A percentile compares a stretch with the other conserved stretches of the same genome.
These are phyloP conservation scores for Tribonema minus DNA, from an alignment of 108 stramenopile genomes.

Conservation along the genomic window DNA sequence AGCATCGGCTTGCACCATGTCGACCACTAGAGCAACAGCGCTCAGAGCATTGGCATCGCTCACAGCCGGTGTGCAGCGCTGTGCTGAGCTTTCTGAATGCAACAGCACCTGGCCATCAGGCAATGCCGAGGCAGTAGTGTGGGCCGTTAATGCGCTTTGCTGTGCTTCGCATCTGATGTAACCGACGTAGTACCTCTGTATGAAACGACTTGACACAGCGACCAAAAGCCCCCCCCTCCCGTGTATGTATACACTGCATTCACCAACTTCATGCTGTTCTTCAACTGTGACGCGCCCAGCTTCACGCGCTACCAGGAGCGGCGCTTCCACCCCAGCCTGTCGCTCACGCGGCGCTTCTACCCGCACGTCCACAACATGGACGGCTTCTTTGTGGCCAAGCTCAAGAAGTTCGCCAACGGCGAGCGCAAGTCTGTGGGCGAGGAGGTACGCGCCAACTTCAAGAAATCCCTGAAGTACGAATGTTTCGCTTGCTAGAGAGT, in stretches of 20 bases:
- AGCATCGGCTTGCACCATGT: too few species aligned
- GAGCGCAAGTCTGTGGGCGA: background rate
- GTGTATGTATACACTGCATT: background rate
- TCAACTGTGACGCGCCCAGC: constrained; percentile 69
- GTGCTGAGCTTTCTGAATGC: too few species aligned
- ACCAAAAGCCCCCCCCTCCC: background rate
- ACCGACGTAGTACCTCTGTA: background rate
- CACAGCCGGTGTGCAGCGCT: too few species aligned
- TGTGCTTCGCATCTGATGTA: background rate
- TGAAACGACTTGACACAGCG: background rate
- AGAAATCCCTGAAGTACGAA: too few species aligned
- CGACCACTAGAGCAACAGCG: too few species aligned
- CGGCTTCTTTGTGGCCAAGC: constrained; percentile 97
- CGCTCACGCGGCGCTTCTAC: constrained; percentile 87
- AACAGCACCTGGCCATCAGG: too few species aligned
- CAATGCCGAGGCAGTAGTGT: too few species aligned
- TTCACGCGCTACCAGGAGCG: constrained; percentile 75
- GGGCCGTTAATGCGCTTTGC: background rate
- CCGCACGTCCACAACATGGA: constrained; percentile 99
- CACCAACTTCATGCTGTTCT: too few species aligned
- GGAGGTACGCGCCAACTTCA: too few species aligned
- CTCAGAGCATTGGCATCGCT: too few species aligned
- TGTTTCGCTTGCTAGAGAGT: too few species aligned
- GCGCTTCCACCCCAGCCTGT: constrained; percentile 92
- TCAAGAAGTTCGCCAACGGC: constrained; percentile 76